Base-by-base conservation (phyloP, 371 early-diverging fungal species). In the Nematocida ausubeli region DNA sequence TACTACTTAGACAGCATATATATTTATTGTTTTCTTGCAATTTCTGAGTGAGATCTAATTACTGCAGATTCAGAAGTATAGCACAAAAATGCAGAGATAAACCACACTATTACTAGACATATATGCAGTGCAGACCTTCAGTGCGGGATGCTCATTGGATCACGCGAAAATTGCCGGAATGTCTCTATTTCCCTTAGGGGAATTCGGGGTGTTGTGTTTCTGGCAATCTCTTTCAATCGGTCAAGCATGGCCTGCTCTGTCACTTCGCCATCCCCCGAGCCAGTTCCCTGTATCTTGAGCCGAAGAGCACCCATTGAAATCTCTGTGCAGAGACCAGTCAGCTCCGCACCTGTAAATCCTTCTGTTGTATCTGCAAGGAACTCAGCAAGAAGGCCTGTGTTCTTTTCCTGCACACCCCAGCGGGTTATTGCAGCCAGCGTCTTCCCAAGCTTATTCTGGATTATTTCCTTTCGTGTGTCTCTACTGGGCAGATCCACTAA, bases 391-490 rank as follows among this genome's bases (percentile, higher is more conserved):
- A 6, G 14, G 14, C 1, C 35, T 9, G 2, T 30, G 9, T 16
- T 24, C 0, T 26, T n/a, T 28, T 56, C n/a, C 12, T 28, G 22
- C 30, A 22, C 24, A n/a, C 16, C 26, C 73, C 65, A 64, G 3
- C 28, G 5, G 39, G 19, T 16, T 12, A 40, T 19, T 3, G 26
- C 62, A 4, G 14, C 22, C n/a, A 32, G 49, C 19, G 40, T 22
- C 55, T 64, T 63, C 7, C 44, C 7, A 44, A 80, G 65, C 54
- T 95, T 95, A 3, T 94, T 95, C 82, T 90, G 89, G 89, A 95
- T 94, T 62, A 98, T 95, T 64, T 90, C 92, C 4, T 90, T 89
- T 80, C 97, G 89, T 4, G 95, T 95, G 82, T 91, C 89, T 81
- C 93, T 92, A 85, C 96, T 80, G 26, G 81, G 81, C n/a, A 81